Conservation (phyloP, 495 filamentous ascomycete species). For the Aspergillus wentii region DNA sequence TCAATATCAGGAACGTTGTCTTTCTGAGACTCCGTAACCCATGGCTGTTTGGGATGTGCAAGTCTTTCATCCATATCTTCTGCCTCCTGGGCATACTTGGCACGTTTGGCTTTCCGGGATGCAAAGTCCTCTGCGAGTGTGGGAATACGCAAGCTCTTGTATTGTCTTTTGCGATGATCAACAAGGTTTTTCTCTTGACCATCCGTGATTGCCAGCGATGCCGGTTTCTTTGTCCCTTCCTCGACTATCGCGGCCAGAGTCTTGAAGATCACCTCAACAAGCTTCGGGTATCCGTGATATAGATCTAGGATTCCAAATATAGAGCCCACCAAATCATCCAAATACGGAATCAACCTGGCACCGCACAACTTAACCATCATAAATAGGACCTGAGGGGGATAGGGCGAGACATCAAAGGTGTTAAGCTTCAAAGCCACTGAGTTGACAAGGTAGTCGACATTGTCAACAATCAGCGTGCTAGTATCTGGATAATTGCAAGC, state of each 20-base stretch:
- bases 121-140: slow-evolving; percentile 32
- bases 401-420: slow-evolving; percentile 83
- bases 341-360: slow-evolving; percentile 72
- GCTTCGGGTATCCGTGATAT: slow-evolving; percentile 86
- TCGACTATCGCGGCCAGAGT: slow-evolving; percentile 78
- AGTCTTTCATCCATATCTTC: slow-evolving; percentile 25
- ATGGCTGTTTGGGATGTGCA: slow-evolving; percentile 34
- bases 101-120: slow-evolving; percentile 31
- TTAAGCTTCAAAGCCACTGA: slow-evolving; percentile 85
- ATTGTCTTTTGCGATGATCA: slow-evolving; percentile 36
- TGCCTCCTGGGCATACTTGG: slow-evolving; percentile 23
- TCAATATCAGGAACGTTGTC: slow-evolving; percentile 22
- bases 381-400: slow-evolving; percentile 81
- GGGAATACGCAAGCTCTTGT: slow-evolving; percentile 30
- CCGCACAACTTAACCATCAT: slow-evolving; percentile 95
- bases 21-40: slow-evolving; percentile 25
- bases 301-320: slow-evolving; percentile 88
- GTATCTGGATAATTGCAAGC: slow-evolving; percentile 72
- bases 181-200: slow-evolving; percentile 15
- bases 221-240: slow-evolving; percentile 65
- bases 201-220: slow-evolving; percentile 46
- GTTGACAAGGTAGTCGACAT: slow-evolving; percentile 96
- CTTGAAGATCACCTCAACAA: slow-evolving; percentile 81
- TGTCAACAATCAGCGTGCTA: slow-evolving; percentile 78
- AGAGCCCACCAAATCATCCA: slow-evolving; percentile 85